phyloP scores from a whole-genome alignment of 768 basidiomycete species.

The Daedalea quercina region DNA sequence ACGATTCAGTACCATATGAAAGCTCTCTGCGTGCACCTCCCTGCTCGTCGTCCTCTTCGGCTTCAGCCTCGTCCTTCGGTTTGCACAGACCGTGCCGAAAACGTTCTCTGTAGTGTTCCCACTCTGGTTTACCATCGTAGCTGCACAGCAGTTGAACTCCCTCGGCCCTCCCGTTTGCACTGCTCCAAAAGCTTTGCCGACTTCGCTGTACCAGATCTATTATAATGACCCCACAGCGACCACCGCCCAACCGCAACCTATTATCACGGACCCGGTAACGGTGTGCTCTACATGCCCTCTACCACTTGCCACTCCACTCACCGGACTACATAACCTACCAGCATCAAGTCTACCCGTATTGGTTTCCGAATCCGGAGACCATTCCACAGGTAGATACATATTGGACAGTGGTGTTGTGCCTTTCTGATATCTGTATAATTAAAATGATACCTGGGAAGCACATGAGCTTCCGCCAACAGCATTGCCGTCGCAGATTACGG shows the following conservation, averaged over 20 bases:
- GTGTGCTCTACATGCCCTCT: conserved; percentile 26
- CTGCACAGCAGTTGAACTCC: too few relatives aligned
- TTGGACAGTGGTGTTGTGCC: too few relatives aligned
- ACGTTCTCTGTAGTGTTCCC: too few relatives aligned
- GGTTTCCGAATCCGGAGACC: conserved; percentile 54
- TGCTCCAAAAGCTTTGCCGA: conserved; percentile 57
- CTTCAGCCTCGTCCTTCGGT: too few relatives aligned
- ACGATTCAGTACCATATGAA: too few relatives aligned
- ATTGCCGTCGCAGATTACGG: conserved; percentile 36
- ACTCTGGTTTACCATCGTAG: too few relatives aligned
- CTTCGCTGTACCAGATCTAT: conserved; percentile 55
- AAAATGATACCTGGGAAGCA: conserved; percentile 55
- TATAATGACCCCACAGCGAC: conserved; percentile 72
- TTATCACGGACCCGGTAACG: conserved; percentile 64
- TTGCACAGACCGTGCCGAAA: too few relatives aligned
- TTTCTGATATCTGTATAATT: neutral
- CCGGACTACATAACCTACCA: conserved; percentile 16
- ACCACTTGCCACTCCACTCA: neutral
- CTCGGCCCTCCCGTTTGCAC: conserved; percentile 42
- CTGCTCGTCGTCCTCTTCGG: too few relatives aligned
- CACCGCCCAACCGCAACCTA: conserved; percentile 64
- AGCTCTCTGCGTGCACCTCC: too few relatives aligned
- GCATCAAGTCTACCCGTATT: conserved; percentile 51
- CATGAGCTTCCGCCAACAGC: conserved; percentile 58
- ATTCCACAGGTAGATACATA: conserved; percentile 39